Evolutionary conservation across 1,284 basidiomycete genomes (phyloP).

Genomic region (Sanghuangporus sanghuang): DNA sequence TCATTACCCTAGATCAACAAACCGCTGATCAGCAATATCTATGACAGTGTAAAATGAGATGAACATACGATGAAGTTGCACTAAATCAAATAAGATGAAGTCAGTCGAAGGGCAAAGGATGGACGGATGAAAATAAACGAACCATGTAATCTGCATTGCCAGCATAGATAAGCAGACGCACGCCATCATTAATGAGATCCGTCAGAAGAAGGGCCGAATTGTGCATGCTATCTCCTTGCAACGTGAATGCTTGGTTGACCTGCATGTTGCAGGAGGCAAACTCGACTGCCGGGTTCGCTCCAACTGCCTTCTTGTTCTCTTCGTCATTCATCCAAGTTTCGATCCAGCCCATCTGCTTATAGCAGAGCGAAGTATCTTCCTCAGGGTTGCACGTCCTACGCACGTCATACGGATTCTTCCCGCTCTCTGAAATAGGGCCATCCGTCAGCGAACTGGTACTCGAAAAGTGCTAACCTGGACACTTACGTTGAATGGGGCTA

Average conservation of each 20-base stretch:
- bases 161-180: conserved; percentile 78
- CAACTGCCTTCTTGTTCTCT: conserved; percentile 68
- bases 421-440: conserved; percentile 23
- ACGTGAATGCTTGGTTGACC: conserved; percentile 64
- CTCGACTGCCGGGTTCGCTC: conserved; percentile 52
- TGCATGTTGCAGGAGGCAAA: conserved; percentile 61
- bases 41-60: conserved; percentile 6
- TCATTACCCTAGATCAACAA: conserved; percentile 53
- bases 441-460: not conserved
- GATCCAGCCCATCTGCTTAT: conserved; percentile 75
- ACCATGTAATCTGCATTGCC: conserved; percentile 59
- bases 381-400: conserved; percentile 68
- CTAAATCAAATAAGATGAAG: conserved; percentile 28
- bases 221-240: conserved; percentile 76
- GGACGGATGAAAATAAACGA: not conserved
- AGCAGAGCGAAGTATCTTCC: conserved; percentile 69
- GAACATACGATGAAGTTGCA: conserved; percentile 64
- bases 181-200: conserved; percentile 68
- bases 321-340: conserved; percentile 74
- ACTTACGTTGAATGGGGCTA: conserved; percentile 55
- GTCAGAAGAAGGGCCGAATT: conserved; percentile 72
- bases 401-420: conserved; percentile 80
- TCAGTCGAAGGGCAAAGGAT: not conserved
- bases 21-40: not conserved
- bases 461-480: conserved; percentile 12